phyloP scores from a whole-genome alignment of 176 grass and related monocot species.

The Oryza meridionalis region DNA sequence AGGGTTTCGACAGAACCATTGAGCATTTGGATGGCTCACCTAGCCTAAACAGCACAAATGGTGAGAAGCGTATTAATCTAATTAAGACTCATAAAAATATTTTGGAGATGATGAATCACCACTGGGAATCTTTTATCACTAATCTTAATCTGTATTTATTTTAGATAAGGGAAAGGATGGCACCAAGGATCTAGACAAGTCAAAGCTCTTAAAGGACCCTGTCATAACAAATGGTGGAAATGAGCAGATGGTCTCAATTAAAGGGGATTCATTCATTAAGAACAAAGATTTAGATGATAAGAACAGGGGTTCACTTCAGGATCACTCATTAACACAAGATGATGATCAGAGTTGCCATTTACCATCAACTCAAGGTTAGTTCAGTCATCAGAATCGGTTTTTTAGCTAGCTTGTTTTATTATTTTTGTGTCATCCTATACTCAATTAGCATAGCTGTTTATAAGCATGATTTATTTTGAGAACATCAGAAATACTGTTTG shows the following conservation, averaged over 20 bases:
- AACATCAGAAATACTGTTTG: constrained; percentile 10
- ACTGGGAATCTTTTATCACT: neutral
- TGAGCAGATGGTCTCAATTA: constrained; percentile 30
- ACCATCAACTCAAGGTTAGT: constrained; percentile 39
- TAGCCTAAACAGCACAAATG: constrained; percentile 10
- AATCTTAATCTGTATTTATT: constrained; percentile 14
- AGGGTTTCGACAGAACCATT: constrained; percentile 16
- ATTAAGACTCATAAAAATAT: neutral
- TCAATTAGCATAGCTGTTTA: neutral
- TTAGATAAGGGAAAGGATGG: constrained; percentile 39
- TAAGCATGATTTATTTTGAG: neutral
- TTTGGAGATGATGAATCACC: neutral
- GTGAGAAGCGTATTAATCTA: constrained; percentile 23
- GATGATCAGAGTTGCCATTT: constrained; percentile 4
- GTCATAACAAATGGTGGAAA: constrained; percentile 28
- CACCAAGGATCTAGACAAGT: constrained; percentile 2
- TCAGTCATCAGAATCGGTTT: neutral
- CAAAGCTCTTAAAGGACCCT: constrained; percentile 32
- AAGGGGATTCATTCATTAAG: constrained; percentile 18
- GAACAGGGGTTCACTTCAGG: neutral
- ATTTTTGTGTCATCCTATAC: neutral
- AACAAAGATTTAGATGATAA: constrained; percentile 36
- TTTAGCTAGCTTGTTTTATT: constrained; percentile 21
- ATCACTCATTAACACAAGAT: constrained; percentile 34
- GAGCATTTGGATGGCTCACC: constrained; percentile 13